Evolutionary conservation across 257 asterid species (phyloP).

Genomic region (Echites panduratus): DNA sequence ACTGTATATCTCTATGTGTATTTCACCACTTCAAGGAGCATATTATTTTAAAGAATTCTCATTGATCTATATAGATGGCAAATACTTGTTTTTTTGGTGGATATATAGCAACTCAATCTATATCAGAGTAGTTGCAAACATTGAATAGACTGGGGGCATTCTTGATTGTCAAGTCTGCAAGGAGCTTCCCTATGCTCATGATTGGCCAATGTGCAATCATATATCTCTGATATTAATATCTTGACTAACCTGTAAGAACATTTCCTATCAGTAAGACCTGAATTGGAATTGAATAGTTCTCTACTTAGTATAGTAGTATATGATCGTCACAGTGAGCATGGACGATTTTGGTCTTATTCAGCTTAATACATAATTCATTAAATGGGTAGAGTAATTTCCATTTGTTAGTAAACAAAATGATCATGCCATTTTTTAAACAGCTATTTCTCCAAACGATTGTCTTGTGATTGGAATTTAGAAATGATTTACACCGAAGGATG

Average conservation of each 20-base stretch:
- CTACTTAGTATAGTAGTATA: neutral
- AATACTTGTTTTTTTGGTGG: slow-evolving; percentile 2
- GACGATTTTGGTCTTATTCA: neutral
- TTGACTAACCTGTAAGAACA: neutral
- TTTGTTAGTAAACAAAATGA: neutral
- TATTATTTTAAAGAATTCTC: neutral
- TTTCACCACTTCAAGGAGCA: neutral
- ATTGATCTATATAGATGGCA: neutral
- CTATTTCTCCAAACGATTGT: neutral
- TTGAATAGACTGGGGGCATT: neutral
- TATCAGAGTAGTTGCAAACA: neutral
- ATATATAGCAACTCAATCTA: neutral
- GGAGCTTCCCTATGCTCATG: neutral
- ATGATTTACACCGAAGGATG: neutral
- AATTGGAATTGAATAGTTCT: neutral
- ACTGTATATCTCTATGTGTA: neutral
- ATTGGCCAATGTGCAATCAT: neutral
- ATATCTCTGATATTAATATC: neutral
- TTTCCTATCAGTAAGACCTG: neutral
- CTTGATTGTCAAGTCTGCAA: neutral
- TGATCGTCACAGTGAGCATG: neutral
- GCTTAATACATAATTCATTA: neutral
- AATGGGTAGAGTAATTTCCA: neutral
- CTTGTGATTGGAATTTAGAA: neutral
- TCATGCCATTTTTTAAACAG: neutral